A percentile compares a stretch with the other conserved stretches of the same genome.
Conservation (phyloP, 345 rosid genomes). For the Aquilaria sinensis region DNA sequence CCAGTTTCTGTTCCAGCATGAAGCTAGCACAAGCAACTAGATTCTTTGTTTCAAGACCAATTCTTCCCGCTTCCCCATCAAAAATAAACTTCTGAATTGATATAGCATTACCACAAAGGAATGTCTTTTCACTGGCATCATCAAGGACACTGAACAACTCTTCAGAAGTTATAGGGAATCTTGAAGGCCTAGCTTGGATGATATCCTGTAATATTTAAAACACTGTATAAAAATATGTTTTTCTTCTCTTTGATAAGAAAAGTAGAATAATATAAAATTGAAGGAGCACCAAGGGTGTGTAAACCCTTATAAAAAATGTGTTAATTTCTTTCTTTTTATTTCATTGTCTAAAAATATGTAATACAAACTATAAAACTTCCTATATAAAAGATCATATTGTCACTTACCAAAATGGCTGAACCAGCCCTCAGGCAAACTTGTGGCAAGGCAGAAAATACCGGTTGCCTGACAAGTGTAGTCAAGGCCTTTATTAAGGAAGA, state of each 20-base stretch:
- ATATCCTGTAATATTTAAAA: conserved; percentile 52
- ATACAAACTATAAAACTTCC: conserved; percentile 66
- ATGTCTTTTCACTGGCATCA: conserved; percentile 94
- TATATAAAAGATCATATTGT: conserved; percentile 14
- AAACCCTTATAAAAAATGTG: too few relatives aligned
- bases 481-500: conserved; percentile 55
- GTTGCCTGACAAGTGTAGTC: conserved; percentile 54
- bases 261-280: conserved; percentile 6
- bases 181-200: conserved; percentile 56
- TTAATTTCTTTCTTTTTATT: too few relatives aligned
- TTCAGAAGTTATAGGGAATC: conserved; percentile 70
- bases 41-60: conserved; percentile 77
- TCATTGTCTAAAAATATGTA: not conserved
- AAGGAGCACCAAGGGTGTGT: not conserved
- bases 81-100: conserved; percentile 86
- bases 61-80: conserved; percentile 78
- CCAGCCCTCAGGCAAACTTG: conserved; percentile 73
- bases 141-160: conserved; percentile 82
- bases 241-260: not conserved
- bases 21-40: conserved; percentile 82
- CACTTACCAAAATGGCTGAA: conserved; percentile 73
- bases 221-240: not conserved
- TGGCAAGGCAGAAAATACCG: conserved; percentile 63
- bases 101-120: conserved; percentile 57
- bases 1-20: conserved; percentile 86